Evolutionary conservation across 2,329 filamentous ascomycete species (phyloP), one percentile per base, ranked within the genome.

Genomic region (Sclerotinia minor): DNA sequence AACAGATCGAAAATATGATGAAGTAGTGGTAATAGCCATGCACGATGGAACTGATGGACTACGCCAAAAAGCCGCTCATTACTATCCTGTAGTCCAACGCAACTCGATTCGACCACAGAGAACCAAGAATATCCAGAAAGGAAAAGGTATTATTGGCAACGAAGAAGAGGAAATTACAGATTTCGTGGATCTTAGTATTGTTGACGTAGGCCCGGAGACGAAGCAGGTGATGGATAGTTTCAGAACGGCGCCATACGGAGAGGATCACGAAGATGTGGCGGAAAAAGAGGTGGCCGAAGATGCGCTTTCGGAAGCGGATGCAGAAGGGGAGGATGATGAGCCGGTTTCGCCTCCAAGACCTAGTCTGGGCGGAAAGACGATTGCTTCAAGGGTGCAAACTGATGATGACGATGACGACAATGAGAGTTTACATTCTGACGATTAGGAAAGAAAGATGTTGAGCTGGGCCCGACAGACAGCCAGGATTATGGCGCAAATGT

Each of bases 21-120:
- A 89, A 70, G 87, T 90, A 77, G 80, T 90, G 45, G 82, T 89
- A 67, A 78, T 90, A 38, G 82, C 85, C 3, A 83, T 84, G 74
- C 83, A 86, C 72, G 83, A 87, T 70, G 83, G 84, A 70, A 82
- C 71, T 49, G 81, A 83, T 70, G 82, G 82, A 63, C 78, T 79
- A 67, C 76, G 79, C 61, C 82, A 85, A 71, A 86, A 85, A 76
- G 87, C 83, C 8, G 85, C 84, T 17, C 89, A 88, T 77, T 90
- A 89, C 78, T 90, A 90, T 73, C 88, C 88, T 5, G 82, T 90
- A 70, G 85, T 90, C 79, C 87, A 89, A 77, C 84, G 86, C 65
- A 85, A 83, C 58, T 82, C 82, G 29, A 85, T 90, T 73, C 82
- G 86, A 55, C 86, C 86, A 41, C 87, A 88, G 77, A 83, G 87